phyloP scores from a whole-genome alignment of 805 yeast genomes.

The Hanseniaspora lachancei region DNA sequence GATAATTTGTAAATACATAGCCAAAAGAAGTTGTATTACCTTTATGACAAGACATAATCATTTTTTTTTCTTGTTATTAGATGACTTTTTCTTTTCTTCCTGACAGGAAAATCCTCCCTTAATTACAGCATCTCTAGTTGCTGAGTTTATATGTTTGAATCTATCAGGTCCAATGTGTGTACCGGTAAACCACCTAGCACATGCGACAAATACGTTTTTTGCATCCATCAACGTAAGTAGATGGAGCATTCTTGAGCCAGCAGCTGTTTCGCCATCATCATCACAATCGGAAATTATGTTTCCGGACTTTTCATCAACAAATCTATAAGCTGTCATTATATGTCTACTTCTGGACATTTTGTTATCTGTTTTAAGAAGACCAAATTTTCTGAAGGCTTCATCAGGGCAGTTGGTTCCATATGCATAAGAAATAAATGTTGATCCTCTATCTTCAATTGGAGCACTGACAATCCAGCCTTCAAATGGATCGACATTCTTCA shows the following conservation, averaged over 20 bases:
- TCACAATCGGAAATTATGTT: constrained; percentile 71
- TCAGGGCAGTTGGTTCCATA: constrained; percentile 47
- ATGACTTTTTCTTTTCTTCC: background rate
- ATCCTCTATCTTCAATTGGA: constrained; percentile 68
- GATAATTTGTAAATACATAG: background rate
- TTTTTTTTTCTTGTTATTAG: background rate
- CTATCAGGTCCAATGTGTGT: constrained; percentile 82
- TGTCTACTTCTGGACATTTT: constrained; percentile 60
- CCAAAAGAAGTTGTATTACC: background rate
- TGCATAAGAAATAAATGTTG: constrained; percentile 73
- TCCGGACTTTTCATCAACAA: constrained; percentile 35
- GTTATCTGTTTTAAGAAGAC: constrained; percentile 45
- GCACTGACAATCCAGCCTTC: constrained; percentile 68
- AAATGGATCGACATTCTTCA: constrained; percentile 32
- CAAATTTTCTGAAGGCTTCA: constrained; percentile 47
- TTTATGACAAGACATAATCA: background rate
- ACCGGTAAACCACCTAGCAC: constrained; percentile 90
- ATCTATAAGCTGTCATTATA: constrained; percentile 79
- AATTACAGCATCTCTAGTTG: constrained; percentile 72
- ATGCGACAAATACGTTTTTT: constrained; percentile 69
- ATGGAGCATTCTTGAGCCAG: constrained; percentile 78
- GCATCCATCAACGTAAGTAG: constrained; percentile 65
- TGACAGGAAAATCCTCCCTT: constrained; percentile 36
- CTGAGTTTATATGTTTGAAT: constrained; percentile 81
- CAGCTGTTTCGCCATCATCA: constrained; percentile 95